Conservation (phyloP, 192 early-diverging fungal species). For the Mycoemilia scoparia region DNA sequence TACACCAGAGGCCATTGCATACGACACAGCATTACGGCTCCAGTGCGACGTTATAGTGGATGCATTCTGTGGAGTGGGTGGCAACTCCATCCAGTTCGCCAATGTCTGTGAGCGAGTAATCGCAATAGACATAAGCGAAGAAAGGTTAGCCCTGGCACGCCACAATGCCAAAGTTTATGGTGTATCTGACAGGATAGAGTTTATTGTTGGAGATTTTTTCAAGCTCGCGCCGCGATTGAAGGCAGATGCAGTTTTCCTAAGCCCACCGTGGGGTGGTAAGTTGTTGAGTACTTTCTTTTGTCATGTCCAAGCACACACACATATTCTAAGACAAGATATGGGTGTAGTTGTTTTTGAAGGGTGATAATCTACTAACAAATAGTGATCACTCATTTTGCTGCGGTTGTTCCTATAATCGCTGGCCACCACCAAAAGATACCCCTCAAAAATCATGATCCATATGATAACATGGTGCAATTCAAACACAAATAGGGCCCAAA, state of each 20-base stretch:
- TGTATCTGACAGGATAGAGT: constrained; percentile 79
- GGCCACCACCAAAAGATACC: no score
- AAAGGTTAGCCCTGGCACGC: constrained; percentile 55
- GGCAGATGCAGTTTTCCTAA: constrained; percentile 82
- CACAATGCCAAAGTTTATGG: constrained; percentile 84
- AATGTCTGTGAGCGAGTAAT: constrained; percentile 71
- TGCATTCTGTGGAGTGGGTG: constrained; percentile 90
- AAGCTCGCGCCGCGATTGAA: constrained; percentile 46
- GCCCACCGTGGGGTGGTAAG: constrained; percentile 96
- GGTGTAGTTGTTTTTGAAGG: no score
- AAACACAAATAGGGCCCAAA: constrained; percentile 26
- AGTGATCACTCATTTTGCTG: no score
- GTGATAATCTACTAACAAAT: no score
- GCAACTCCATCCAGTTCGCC: constrained; percentile 95
- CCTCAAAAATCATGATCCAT: no score
- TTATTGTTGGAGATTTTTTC: constrained; percentile 79
- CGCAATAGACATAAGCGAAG: constrained; percentile 77
- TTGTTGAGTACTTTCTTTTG: constrained; percentile 1
- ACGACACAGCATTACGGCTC: constrained; percentile 40
- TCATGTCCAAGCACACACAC: background rate
- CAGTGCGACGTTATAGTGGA: constrained; percentile 72
- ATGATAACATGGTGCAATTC: background rate
- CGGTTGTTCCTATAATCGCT: no score
- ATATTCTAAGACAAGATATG: background rate
- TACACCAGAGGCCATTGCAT: constrained; percentile 78